A percentile compares a stretch with the other conserved stretches of the same genome.
Conservation (phyloP, 108 stramenopile genomes). For the Nitzschia palea region DNA sequence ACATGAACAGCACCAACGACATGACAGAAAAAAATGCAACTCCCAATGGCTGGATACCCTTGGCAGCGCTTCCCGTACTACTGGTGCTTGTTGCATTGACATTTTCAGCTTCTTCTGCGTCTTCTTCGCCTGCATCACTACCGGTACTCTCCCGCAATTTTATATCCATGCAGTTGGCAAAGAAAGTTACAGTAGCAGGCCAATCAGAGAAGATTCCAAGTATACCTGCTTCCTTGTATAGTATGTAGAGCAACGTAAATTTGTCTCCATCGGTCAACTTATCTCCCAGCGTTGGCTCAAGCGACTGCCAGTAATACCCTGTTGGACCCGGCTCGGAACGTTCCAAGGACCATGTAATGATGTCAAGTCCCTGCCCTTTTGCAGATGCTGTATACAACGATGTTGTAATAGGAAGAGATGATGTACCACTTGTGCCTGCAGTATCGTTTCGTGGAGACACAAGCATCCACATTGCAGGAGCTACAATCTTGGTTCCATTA, state of each 20-base stretch:
- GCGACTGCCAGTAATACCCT: slow-evolving; percentile 41
- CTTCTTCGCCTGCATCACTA: neutral
- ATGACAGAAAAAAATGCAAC: neutral
- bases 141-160: neutral
- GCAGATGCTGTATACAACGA: slow-evolving; percentile 29
- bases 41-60: neutral
- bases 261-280: slow-evolving; percentile 47
- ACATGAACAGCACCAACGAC: neutral
- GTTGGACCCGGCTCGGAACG: slow-evolving; percentile 47
- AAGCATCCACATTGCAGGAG: slow-evolving; percentile 57
- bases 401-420: neutral
- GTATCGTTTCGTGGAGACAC: slow-evolving; percentile 23
- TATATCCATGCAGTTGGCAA: slow-evolving; percentile 66
- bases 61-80: neutral
- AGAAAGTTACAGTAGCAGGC: slow-evolving; percentile 72
- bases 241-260: slow-evolving; percentile 48
- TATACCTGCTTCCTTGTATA: slow-evolving; percentile 56
- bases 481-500: slow-evolving; percentile 55
- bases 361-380: slow-evolving; percentile 43
- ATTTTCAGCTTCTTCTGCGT: neutral
- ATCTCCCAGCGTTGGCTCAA: slow-evolving; percentile 16
- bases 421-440: no score
- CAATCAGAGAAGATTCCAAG: slow-evolving; percentile 72
- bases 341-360: slow-evolving; percentile 77
- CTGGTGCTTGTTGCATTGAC: neutral